Percentiles rank a stretch among this genome's conserved stretches.
Conservation (phyloP, 192 early-diverging fungal species). For the Fimicolochytrium jonesii region DNA sequence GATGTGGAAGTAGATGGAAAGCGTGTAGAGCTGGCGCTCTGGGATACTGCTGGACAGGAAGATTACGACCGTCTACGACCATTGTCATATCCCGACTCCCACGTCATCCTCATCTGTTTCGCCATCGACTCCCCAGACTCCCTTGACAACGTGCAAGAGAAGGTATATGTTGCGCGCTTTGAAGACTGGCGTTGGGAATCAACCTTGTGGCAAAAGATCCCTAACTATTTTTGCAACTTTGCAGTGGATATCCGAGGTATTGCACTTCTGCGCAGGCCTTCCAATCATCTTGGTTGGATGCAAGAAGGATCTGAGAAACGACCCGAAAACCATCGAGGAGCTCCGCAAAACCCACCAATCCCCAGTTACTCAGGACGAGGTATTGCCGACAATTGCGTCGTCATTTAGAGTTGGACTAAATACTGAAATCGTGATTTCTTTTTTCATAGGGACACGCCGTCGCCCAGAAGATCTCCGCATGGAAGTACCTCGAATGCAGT, state of each 20-base stretch:
- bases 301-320: slow-evolving; percentile 87
- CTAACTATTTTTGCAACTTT: slow-evolving; percentile 5
- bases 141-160: slow-evolving; percentile 74
- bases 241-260: slow-evolving; percentile 86
- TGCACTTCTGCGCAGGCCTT: slow-evolving; percentile 78
- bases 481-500: slow-evolving; percentile 89
- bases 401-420: too few relatives aligned
- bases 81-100: slow-evolving; percentile 86
- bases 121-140: slow-evolving; percentile 75
- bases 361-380: slow-evolving; percentile 59
- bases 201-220: too few relatives aligned
- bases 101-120: slow-evolving; percentile 93
- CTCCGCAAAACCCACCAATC: slow-evolving; percentile 67
- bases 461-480: slow-evolving; percentile 81
- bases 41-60: slow-evolving; percentile 98
- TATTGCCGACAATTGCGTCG: too few relatives aligned
- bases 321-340: slow-evolving; percentile 71
- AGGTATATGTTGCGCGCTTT: slow-evolving; percentile 34
- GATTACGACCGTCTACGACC: slow-evolving; percentile 94
- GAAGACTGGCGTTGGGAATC: too few relatives aligned
- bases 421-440: background rate
- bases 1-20: slow-evolving; percentile 85
- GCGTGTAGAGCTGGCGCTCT: slow-evolving; percentile 83
- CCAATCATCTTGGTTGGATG: slow-evolving; percentile 83
- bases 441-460: slow-evolving; percentile 60